Conservation (phyloP, 1,284 basidiomycete genomes). For the Boletus sp. region DNA sequence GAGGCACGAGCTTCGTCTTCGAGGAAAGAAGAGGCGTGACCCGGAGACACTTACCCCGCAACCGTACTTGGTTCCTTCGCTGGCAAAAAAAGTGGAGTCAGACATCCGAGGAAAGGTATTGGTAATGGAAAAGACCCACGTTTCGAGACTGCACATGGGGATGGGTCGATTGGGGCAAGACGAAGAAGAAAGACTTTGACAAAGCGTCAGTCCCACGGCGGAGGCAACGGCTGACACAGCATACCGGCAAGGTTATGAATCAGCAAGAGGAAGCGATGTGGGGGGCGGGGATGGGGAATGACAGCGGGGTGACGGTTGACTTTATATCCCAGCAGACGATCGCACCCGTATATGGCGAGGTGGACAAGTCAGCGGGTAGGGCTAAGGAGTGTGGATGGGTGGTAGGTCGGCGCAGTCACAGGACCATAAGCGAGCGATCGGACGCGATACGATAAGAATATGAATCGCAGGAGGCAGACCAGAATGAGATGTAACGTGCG, state of each 20-base stretch:
- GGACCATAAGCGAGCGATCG: conserved; percentile 30
- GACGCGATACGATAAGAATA: conserved; percentile 30
- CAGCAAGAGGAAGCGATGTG: conserved; percentile 1
- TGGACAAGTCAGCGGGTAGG: conserved; percentile 9
- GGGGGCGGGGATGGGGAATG: conserved; percentile 12
- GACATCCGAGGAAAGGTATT: conserved; percentile 13
- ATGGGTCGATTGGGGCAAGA: conserved; percentile 15
- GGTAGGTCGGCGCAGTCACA: conserved; percentile 26
- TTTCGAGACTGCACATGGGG: conserved; percentile 69
- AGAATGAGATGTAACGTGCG: conserved; percentile 6
- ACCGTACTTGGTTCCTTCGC: conserved; percentile 71
- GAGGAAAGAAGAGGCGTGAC: conserved; percentile 32
- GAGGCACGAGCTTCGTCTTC: conserved; percentile 10
- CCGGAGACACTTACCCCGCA: conserved; percentile 69
- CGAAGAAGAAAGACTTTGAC: conserved; percentile 20
- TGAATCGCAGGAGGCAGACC: conserved; percentile 18
- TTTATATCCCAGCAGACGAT: conserved; percentile 25
- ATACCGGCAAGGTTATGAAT: conserved; percentile 15
- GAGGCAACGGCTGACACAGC: conserved; percentile 7
- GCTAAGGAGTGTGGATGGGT: conserved; percentile 17
- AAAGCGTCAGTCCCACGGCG: conserved; percentile 14
- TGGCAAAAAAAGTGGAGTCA: conserved; percentile 33
- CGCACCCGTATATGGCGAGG: conserved; percentile 14
- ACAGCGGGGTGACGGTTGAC: conserved; percentile 10
- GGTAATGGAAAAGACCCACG: conserved; percentile 44